phyloP scores from a whole-genome alignment of 2,329 filamentous ascomycete genomes.

The Periconia sp. region DNA sequence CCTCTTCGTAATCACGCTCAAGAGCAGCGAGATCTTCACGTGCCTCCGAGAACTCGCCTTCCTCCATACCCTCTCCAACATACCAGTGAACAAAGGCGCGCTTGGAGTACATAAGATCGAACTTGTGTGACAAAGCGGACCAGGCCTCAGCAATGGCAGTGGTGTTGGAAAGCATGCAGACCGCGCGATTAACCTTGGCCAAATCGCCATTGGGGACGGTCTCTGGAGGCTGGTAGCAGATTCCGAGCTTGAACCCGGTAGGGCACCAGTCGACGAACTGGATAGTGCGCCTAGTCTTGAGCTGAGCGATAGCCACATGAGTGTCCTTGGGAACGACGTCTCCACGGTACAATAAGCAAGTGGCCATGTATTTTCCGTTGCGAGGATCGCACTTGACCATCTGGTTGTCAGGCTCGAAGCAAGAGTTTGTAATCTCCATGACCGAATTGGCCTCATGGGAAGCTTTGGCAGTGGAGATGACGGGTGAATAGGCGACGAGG shows the following conservation, averaged over 20 bases:
- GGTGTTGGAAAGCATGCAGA: conserved; percentile 99
- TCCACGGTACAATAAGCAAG: conserved; percentile 95
- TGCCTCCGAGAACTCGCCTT: conserved; percentile 99
- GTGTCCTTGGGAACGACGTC: conserved; percentile 97
- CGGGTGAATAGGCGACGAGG: conserved; percentile 91
- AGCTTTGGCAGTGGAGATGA: conserved; percentile 93
- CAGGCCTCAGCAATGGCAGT: conserved; percentile 98
- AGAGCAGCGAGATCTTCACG: conserved; percentile 97
- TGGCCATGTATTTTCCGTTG: conserved; percentile 99
- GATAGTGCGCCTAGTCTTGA: conserved; percentile 99
- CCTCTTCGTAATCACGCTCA: conserved; percentile 98
- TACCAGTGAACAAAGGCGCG: conserved; percentile 99
- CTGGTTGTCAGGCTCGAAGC: conserved; percentile 99
- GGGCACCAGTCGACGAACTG: conserved; percentile 99
- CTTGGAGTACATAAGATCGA: conserved; percentile 99
- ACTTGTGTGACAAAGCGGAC: conserved; percentile 95
- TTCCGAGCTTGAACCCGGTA: conserved; percentile 99
- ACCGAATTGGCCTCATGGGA: conserved; percentile 98
- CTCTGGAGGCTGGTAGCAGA: conserved; percentile 98
- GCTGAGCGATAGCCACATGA: conserved; percentile 85
- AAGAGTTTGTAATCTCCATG: conserved; percentile 97
- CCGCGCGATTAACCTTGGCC: conserved; percentile 96
- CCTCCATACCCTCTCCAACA: conserved; percentile 99
- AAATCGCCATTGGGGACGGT: conserved; percentile 96
- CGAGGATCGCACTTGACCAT: conserved; percentile 99